These are phyloP conservation scores for Chimonanthus praecox DNA, from an alignment of 164 flowering plant genomes.

Conservation along the genomic window DNA sequence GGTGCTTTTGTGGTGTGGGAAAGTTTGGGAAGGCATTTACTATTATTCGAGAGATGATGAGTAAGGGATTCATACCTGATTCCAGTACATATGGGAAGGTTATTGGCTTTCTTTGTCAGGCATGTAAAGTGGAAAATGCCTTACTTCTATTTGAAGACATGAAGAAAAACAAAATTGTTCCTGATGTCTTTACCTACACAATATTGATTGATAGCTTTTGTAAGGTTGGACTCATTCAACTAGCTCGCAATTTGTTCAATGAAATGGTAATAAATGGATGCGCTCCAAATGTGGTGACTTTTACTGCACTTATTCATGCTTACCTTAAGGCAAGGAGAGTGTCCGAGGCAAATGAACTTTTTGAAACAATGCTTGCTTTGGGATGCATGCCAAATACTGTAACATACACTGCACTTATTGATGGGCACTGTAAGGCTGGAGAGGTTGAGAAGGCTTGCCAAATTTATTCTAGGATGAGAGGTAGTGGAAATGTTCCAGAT, in stretches of 20 bases:
- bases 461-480: slow-evolving; percentile 65
- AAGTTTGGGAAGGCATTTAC: slow-evolving; percentile 69
- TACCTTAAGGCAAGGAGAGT: slow-evolving; percentile 70
- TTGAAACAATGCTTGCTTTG: slow-evolving; percentile 63
- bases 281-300: slow-evolving; percentile 84
- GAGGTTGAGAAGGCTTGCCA: slow-evolving; percentile 62
- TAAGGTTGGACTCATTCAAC: slow-evolving; percentile 81
- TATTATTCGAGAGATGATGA: slow-evolving; percentile 76
- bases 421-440: slow-evolving; percentile 87
- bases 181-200: slow-evolving; percentile 85
- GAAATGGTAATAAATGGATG: slow-evolving; percentile 79
- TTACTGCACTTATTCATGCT: slow-evolving; percentile 85
- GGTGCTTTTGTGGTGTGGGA: slow-evolving; percentile 73
- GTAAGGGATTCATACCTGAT: slow-evolving; percentile 78
- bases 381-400: slow-evolving; percentile 71
- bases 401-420: slow-evolving; percentile 79
- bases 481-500: slow-evolving; percentile 30
- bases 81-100: slow-evolving; percentile 73
- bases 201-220: slow-evolving; percentile 75
- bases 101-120: slow-evolving; percentile 60
- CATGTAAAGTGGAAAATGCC: slow-evolving; percentile 67
- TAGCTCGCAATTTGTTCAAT: slow-evolving; percentile 65
- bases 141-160: slow-evolving; percentile 71
- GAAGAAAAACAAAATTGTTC: slow-evolving; percentile 55
- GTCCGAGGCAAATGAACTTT: slow-evolving; percentile 56